Evolutionary conservation across 768 basidiomycete genomes (phyloP), one percentile per base, ranked within the genome.

Genomic region (Mrakia gelida): DNA sequence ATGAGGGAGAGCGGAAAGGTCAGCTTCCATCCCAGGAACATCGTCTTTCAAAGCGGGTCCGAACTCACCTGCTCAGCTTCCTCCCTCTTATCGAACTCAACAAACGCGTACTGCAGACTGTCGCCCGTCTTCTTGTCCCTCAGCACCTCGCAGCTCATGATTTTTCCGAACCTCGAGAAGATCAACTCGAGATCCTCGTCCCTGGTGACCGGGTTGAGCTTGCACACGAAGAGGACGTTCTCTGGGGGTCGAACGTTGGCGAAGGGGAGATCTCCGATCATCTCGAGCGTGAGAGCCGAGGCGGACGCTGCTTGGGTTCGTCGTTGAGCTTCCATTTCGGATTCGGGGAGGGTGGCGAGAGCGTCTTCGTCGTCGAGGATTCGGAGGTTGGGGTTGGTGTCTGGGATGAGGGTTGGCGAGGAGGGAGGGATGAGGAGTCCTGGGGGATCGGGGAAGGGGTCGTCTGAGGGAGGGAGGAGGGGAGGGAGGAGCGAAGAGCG

Each of bases 231-330:
- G 18, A 99, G 85, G 38, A 98, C 95, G 84, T 98, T 98, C 85
- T 99, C 97, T 0, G 97, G 97, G 0, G 97, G 97, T 63, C 95
- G 90, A 63, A 99, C 95, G 82, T 96, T 95, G 34, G 97, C 97
- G 83, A 99, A 98, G 0, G 97, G 97, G 74, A 98, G 86, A 85
- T 99, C 97, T 45, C 97, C 97, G 76, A 99, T 96, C 97, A 99
- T 99, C 85, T 99, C 97, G 72, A 99, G 89, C 6, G 97, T 98
- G 56, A 99, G 86, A 0, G 97, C 97, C 65, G 95, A 94, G 0
- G 96, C 94, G 0, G 89, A 90, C 0, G 97, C 96, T 0, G 95
- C 94, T 73, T 92, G 91, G 85, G 91, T 89, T n/a, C 95, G 90
- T 32, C 92, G 89, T 62, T 90, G 86, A 2, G 87, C 88, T 80